Base-by-base conservation (phyloP, 1,284 basidiomycete genomes). In the Fomitopsis palustris region DNA sequence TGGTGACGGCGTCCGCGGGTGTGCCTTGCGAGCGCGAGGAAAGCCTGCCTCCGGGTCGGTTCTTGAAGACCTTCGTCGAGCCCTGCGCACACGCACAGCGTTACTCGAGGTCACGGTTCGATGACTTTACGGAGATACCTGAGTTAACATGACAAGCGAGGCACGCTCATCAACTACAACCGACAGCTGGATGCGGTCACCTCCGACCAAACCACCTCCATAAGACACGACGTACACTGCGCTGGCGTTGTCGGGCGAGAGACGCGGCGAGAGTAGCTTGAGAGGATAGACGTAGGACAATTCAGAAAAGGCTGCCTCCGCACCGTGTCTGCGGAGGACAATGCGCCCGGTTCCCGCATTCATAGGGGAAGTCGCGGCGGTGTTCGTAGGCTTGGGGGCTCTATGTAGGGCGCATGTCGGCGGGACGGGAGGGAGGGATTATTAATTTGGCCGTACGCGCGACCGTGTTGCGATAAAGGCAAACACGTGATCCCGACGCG, bases 51-150 rank as follows among this genome's bases (percentile, higher is more conserved):
- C 76, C 56, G 79, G 80, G 74, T 29, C 93, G 83, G 19, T 80
- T 78, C 71, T 93, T 94, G 79, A 96, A 97, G 25, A 97, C 90
- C 72, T 98, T 97, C 14, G 95, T 97, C 21, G 88, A 92, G n/a
- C 94, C 94, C 87, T 96, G 70, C 14, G 54, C 49, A 39, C 41
- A 31, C 16, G 47, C 27, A n/a, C 25, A 7, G 8, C 33, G 9
- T n/a, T 9, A 19, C 12, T 37, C 25, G 2, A 10, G 25, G 25
- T 39, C 29, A 27, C 1, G 10, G 6, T 43, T n/a, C 53, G 23
- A 41, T 39, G 21, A n/a, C 10, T 23, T 31, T 54, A 25, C 21
- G 29, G 21, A 41, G 41, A 71, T 63, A 91, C 95, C 80, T 96
- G 94, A 5, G 94, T 92, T 31, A 96, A 75, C 35, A 95, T 67